Evolutionary conservation across 1,284 basidiomycete species (phyloP).

Genomic region (Meira nashicola): DNA sequence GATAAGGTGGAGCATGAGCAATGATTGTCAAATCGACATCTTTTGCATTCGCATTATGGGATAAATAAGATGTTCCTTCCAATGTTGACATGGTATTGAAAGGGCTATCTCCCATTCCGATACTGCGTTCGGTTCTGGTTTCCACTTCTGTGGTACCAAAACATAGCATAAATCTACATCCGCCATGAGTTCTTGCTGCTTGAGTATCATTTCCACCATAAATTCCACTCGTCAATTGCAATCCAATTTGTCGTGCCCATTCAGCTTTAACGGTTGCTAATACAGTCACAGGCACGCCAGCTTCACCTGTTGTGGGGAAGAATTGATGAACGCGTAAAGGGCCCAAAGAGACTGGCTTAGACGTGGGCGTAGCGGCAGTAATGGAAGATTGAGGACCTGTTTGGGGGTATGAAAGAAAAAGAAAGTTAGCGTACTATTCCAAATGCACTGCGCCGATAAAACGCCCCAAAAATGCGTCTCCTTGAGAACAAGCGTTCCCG

Average conservation of each 20-base stretch:
- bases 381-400: no score
- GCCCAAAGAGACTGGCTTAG: background rate
- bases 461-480: no score
- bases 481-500: no score
- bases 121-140: background rate
- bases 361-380: no score
- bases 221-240: background rate
- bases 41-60: background rate
- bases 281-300: constrained; percentile 8
- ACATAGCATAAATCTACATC: background rate
- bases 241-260: background rate
- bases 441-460: no score
- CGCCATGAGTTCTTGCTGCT: no score
- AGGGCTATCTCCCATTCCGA: background rate
- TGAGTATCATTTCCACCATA: background rate
- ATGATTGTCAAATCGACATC: constrained; percentile 4
- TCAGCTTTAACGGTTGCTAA: background rate
- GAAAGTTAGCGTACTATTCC: no score
- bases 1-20: constrained; percentile 1
- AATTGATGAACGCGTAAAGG: constrained; percentile 4
- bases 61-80: background rate
- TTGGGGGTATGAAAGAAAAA: no score
- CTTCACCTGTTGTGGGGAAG: constrained; percentile 8
- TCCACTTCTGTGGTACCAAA: background rate
- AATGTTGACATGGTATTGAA: background rate